Conservation (phyloP, 495 filamentous ascomycete species). For the Aspergillus cristatus region DNA sequence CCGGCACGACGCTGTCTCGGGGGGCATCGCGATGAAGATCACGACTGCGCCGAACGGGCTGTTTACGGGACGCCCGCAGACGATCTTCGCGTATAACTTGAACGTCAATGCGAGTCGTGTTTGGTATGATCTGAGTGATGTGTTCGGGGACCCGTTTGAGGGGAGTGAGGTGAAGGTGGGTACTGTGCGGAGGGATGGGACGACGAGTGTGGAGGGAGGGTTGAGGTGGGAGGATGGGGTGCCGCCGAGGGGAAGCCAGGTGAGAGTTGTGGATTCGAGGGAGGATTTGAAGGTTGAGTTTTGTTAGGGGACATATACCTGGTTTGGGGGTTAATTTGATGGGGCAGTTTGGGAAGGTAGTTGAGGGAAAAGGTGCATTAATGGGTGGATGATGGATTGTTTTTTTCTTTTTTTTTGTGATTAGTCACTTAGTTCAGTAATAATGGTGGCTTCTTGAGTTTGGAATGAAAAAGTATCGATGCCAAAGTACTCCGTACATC, state of each 20-base stretch:
- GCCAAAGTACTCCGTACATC: no score
- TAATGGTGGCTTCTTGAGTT: no score
- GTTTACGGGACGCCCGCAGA: conserved; percentile 39
- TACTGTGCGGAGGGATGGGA: no score
- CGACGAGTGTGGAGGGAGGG: conserved; percentile 27
- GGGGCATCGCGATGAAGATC: conserved; percentile 49
- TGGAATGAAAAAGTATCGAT: no score
- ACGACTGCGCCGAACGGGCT: conserved; percentile 38
- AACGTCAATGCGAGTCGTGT: conserved; percentile 25
- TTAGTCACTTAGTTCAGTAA: no score
- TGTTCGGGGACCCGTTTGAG: conserved; percentile 48
- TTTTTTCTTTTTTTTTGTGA: no score
- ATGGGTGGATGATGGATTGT: no score
- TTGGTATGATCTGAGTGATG: conserved; percentile 50
- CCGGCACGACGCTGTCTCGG: conserved; percentile 33
- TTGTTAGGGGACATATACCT: conserved; percentile 13
- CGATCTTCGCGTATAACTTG: conserved; percentile 46
- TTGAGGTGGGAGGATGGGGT: conserved; percentile 42
- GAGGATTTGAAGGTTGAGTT: conserved; percentile 28
- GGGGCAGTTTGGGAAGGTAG: not conserved
- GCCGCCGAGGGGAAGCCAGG: conserved; percentile 41
- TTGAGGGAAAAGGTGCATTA: no score
- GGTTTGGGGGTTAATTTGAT: conserved; percentile 13
- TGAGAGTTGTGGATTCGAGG: conserved; percentile 24
- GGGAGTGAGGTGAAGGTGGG: conserved; percentile 32